Evolutionary conservation across 176 grass and related monocot genomes (phyloP), one percentile per base, ranked within the genome.

Genomic region (Carex pumila): DNA sequence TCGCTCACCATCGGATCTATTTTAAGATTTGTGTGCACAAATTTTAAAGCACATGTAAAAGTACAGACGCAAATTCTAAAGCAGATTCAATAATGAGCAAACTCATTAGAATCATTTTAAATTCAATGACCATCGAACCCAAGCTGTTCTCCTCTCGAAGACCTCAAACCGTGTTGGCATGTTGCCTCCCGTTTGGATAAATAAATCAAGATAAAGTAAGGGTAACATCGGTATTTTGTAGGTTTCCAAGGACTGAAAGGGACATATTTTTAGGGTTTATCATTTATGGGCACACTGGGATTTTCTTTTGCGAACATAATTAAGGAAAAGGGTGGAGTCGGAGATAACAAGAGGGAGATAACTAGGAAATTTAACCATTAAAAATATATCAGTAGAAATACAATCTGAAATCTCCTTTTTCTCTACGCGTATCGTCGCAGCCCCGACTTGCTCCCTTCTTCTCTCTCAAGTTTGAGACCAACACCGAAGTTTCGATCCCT

Each of bases 191-290:
- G 31, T 25, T 13, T 36, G 30, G 65, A 17, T 14, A 67, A 34
- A 67, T 2, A 25, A 17, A 61, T 61, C 6, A 30, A 30, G 13
- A 67, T 67, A 10, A 73, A 73, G 43, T 29, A 73, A 45, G 70
- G 70, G 43, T 13, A 73, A 12, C 0, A 13, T 4, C 25, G 19
- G 43, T 50, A 73, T 73, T 52, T 25, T 25, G 19, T 73, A 52
- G 22, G 10, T 29, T 73, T 52, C 8, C 2, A 55, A 77, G 73
- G 73, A 77, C 73, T 32, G 0, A 0, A 17, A 32, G 12, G 3
- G 47, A 77, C 4, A 56, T 32, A 56, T 32, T 77, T 55, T 55
- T 77, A 77, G 73, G 73, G 73, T 77, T 77, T 76, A 76, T 74
- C 71, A 73, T 73, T 41, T n/a, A 17, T 12, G 68, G 68, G 17